phyloP scores from a whole-genome alignment of 2,329 filamentous ascomycete species.

The Fusarium sp. region DNA sequence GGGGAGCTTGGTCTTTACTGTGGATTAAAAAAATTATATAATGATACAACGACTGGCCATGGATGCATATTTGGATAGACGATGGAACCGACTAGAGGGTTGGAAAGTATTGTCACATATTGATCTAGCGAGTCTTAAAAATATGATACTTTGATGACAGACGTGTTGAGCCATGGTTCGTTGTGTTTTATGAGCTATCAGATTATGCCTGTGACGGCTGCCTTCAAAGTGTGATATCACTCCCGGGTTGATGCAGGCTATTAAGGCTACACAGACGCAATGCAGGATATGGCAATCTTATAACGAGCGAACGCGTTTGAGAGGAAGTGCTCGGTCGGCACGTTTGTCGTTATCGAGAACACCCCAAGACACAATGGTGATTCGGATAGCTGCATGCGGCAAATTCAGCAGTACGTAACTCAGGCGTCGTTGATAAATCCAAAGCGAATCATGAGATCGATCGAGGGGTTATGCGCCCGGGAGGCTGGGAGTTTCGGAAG shows the following conservation, averaged over 20 bases:
- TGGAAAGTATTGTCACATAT: slow-evolving; percentile 24
- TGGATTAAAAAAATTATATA: slow-evolving; percentile 20
- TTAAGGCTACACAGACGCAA: neutral
- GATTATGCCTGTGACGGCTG: slow-evolving; percentile 3
- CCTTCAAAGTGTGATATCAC: slow-evolving; percentile 1
- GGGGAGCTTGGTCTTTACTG: neutral
- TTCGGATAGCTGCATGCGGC: slow-evolving; percentile 27
- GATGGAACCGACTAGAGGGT: slow-evolving; percentile 22
- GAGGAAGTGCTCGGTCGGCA: neutral
- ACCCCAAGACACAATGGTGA: slow-evolving; percentile 6
- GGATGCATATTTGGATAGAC: slow-evolving; percentile 28
- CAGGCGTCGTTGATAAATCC: slow-evolving; percentile 9
- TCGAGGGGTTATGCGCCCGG: slow-evolving; percentile 30
- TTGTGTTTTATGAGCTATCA: slow-evolving; percentile 11
- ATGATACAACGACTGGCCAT: slow-evolving; percentile 33
- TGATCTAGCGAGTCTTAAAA: slow-evolving; percentile 37
- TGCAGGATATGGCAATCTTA: neutral
- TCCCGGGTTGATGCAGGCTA: neutral
- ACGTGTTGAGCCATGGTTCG: slow-evolving; percentile 15
- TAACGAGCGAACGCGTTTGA: neutral
- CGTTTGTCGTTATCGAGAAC: neutral
- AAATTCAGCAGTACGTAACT: slow-evolving; percentile 14
- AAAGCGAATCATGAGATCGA: slow-evolving; percentile 39
- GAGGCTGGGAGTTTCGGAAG: slow-evolving; percentile 31
- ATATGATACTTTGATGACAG: slow-evolving; percentile 15